phyloP scores from a whole-genome alignment of 2,329 filamentous ascomycete genomes.

The Fusarium subglutinans region DNA sequence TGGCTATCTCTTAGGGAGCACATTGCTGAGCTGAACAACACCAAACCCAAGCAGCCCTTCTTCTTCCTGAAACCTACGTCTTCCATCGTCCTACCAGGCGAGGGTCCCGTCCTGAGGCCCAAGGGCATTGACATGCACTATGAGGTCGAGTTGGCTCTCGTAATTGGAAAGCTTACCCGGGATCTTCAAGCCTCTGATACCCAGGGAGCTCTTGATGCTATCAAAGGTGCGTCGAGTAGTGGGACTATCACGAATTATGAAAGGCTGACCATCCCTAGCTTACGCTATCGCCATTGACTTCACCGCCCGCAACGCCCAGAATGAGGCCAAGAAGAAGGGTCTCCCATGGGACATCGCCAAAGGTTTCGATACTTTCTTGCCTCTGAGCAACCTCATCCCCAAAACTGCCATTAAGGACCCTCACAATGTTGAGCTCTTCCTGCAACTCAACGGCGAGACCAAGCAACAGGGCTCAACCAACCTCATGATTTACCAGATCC shows the following conservation, averaged over 20 bases:
- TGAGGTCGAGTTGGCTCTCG: slow-evolving; percentile 91
- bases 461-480: slow-evolving; percentile 90
- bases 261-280: slow-evolving; percentile 55
- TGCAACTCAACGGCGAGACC: slow-evolving; percentile 81
- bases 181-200: slow-evolving; percentile 81
- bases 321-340: slow-evolving; percentile 94
- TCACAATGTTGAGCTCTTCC: slow-evolving; percentile 85
- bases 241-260: background rate
- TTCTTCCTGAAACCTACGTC: slow-evolving; percentile 98
- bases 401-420: slow-evolving; percentile 86
- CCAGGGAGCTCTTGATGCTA: slow-evolving; percentile 80
- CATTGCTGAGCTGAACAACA: slow-evolving; percentile 89
- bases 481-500: slow-evolving; percentile 93
- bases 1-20: slow-evolving; percentile 72
- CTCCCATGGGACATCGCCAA: slow-evolving; percentile 97
- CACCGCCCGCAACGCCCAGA: slow-evolving; percentile 94
- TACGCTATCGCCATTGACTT: slow-evolving; percentile 96
- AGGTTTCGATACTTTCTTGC: slow-evolving; percentile 97
- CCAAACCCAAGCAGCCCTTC: slow-evolving; percentile 91
- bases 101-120: slow-evolving; percentile 83
- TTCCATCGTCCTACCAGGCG: slow-evolving; percentile 81
- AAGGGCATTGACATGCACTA: slow-evolving; percentile 88
- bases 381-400: slow-evolving; percentile 81
- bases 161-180: slow-evolving; percentile 83
- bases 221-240: slow-evolving; percentile 69